Percentiles rank a stretch among this genome's conserved stretches.
phyloP scores from a whole-genome alignment of 176 grass and related monocot species.

The Themeda triandra region DNA sequence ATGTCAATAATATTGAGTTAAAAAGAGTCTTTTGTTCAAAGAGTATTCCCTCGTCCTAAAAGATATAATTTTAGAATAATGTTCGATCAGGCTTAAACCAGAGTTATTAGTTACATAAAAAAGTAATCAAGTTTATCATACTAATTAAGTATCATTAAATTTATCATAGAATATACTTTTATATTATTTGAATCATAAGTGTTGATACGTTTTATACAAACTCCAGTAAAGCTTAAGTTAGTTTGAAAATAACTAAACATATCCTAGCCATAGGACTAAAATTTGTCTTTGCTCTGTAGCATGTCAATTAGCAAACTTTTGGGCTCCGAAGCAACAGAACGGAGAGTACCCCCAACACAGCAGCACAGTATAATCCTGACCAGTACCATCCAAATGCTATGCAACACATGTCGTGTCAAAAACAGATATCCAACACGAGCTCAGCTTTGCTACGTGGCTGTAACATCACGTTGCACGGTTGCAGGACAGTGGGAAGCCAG shows the following conservation, averaged over 20 bases:
- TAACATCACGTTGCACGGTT: slow-evolving; percentile 20
- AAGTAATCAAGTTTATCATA: too few relatives aligned
- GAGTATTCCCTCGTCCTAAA: neutral
- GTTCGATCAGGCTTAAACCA: too few relatives aligned
- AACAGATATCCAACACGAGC: neutral
- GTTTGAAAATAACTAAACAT: too few relatives aligned
- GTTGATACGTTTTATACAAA: too few relatives aligned
- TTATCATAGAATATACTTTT: too few relatives aligned
- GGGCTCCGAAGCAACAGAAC: neutral
- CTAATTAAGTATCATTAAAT: too few relatives aligned
- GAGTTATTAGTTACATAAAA: too few relatives aligned
- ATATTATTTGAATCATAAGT: too few relatives aligned
- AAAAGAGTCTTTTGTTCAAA: neutral
- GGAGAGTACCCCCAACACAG: neutral
- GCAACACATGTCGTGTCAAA: neutral
- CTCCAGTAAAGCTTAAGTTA: too few relatives aligned
- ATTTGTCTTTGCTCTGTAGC: neutral
- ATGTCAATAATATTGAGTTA: neutral
- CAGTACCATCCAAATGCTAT: neutral
- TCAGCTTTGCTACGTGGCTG: neutral
- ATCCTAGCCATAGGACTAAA: too few relatives aligned
- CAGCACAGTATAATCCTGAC: slow-evolving; percentile 5
- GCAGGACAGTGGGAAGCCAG: neutral
- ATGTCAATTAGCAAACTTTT: neutral
- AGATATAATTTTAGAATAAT: too few relatives aligned